Percentiles rank a stretch among this genome's conserved stretches.
These are phyloP conservation scores for Ophiostoma sp. DNA, from an alignment of 2,329 filamentous ascomycete species.

Conservation along the genomic window DNA sequence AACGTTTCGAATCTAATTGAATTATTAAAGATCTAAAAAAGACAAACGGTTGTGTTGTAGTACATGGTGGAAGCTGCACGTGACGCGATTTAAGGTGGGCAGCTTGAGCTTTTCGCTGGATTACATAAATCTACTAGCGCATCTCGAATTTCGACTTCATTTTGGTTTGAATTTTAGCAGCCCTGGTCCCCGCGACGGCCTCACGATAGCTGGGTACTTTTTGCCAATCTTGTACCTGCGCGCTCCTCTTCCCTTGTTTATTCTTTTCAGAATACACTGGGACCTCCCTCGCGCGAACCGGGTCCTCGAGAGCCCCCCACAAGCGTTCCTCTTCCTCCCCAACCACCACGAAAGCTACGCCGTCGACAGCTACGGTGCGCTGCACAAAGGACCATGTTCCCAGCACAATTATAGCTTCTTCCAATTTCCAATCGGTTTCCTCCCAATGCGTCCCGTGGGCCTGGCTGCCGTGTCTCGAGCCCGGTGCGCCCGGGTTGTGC, in stretches of 20 bases:
- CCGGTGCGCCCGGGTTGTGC: conserved; percentile 9
- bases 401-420: conserved; percentile 3
- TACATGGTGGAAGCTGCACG: background rate
- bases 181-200: conserved; percentile 10
- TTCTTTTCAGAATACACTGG: background rate
- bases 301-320: background rate
- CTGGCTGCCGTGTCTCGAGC: conserved; percentile 13
- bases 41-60: background rate
- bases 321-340: background rate
- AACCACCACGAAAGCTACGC: background rate
- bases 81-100: background rate
- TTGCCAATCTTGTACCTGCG: background rate
- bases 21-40: background rate
- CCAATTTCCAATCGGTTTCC: background rate
- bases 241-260: background rate
- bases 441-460: conserved; percentile 11
- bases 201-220: background rate
- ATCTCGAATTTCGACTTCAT: conserved; percentile 13
- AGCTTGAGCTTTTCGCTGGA: background rate
- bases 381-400: conserved; percentile 12
- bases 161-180: conserved; percentile 8
- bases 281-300: background rate
- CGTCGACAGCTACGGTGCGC: conserved; percentile 4
- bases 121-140: conserved; percentile 9
- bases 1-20: background rate